A percentile compares a stretch with the other conserved stretches of the same genome.
Evolutionary conservation across 2,329 filamentous ascomycete species (phyloP).

Genomic region (Alternaria brassicicola): DNA sequence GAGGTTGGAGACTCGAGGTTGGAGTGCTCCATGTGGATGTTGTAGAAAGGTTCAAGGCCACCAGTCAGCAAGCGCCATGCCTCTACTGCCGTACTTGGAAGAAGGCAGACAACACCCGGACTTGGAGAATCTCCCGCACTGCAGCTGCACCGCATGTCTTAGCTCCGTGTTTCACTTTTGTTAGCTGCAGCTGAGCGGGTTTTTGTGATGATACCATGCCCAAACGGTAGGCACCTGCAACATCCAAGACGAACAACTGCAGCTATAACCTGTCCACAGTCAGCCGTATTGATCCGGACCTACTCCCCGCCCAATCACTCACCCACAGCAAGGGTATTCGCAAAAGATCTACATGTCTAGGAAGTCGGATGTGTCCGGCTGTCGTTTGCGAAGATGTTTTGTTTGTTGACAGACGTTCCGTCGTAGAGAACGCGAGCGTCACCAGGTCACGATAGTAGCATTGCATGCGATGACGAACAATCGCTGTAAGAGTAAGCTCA

Average conservation of each 20-base stretch:
- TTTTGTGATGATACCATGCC: conserved; percentile 2
- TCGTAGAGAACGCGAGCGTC: not conserved
- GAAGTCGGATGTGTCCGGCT: not conserved
- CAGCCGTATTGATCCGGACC: not conserved
- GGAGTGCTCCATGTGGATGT: not conserved
- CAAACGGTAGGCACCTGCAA: not conserved
- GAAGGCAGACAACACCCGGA: not conserved
- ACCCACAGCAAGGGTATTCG: not conserved
- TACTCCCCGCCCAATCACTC: conserved; percentile 2
- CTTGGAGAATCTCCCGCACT: not conserved
- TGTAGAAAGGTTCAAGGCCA: not conserved
- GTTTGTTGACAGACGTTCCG: not conserved
- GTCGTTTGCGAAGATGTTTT: not conserved
- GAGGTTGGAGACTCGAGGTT: not conserved
- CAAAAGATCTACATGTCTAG: conserved; percentile 1
- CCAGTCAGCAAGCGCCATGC: not conserved
- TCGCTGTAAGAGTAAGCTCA: not conserved
- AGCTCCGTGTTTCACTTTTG: conserved; percentile 2
- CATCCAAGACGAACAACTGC: conserved; percentile 6
- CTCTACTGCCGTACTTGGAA: not conserved
- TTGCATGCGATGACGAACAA: not conserved
- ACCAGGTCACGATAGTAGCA: not conserved
- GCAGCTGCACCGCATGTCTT: not conserved
- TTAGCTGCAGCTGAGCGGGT: not conserved
- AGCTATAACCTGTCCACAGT: conserved; percentile 4